These are phyloP conservation scores for Quercus rubra DNA, from an alignment of 306 rosid species.

Conservation along the genomic window DNA sequence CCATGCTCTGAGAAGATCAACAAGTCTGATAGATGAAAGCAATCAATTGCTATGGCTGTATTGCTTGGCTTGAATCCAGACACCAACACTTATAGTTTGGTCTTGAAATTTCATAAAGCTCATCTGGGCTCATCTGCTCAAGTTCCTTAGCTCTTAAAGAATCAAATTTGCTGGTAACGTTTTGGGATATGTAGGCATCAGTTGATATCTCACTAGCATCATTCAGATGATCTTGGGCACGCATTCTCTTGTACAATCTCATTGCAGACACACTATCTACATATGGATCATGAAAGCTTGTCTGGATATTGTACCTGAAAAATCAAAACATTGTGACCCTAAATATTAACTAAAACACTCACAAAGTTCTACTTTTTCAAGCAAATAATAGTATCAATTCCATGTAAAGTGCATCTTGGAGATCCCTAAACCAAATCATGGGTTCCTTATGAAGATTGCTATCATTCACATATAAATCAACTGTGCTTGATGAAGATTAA, in stretches of 20 bases:
- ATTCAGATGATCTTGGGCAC: constrained; percentile 41
- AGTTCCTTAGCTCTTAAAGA: constrained; percentile 40
- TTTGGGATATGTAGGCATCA: constrained; percentile 1
- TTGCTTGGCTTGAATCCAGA: constrained; percentile 45
- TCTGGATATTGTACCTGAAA: constrained; percentile 72
- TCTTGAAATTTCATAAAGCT: constrained; percentile 57
- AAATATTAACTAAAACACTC: neutral
- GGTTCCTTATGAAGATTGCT: neutral
- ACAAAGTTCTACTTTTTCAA: neutral
- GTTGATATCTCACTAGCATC: constrained; percentile 21
- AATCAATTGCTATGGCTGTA: neutral
- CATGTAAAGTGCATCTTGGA: neutral
- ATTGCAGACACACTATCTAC: constrained; percentile 70
- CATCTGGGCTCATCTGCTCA: constrained; percentile 53
- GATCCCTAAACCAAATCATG: neutral
- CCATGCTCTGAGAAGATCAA: neutral
- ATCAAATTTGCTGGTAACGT: constrained; percentile 16
- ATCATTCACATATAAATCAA: neutral
- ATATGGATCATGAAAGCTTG: constrained; percentile 58
- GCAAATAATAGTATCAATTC: neutral
- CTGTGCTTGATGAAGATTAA: neutral
- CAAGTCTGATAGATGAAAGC: neutral
- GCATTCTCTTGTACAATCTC: constrained; percentile 77
- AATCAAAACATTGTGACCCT: constrained; percentile 27
- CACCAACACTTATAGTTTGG: constrained; percentile 81